These are phyloP conservation scores for Pythium phragmitis DNA, from an alignment of 352 stramenopile species.

Conservation along the genomic window DNA sequence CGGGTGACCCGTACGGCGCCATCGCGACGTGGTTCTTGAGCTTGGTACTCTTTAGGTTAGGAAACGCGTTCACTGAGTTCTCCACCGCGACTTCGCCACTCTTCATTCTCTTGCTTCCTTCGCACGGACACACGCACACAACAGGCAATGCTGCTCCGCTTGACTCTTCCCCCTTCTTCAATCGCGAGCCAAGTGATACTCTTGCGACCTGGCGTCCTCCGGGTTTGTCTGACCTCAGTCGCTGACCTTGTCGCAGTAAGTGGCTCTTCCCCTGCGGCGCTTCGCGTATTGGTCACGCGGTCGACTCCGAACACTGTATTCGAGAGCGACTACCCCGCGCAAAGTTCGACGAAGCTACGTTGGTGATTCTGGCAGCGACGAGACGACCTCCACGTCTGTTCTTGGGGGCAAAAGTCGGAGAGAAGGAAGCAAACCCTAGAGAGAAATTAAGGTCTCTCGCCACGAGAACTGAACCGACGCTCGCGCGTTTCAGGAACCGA, in stretches of 20 bases:
- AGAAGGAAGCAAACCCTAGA: background rate
- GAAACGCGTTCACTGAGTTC: slow-evolving; percentile 32
- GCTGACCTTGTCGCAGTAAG: slow-evolving; percentile 9
- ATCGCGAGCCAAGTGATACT: background rate
- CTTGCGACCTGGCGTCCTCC: slow-evolving; percentile 16
- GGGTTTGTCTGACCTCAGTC: slow-evolving; percentile 11
- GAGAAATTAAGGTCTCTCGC: slow-evolving; percentile 5
- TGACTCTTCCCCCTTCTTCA: slow-evolving; percentile 9
- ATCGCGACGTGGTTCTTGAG: slow-evolving; percentile 7
- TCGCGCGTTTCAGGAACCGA: background rate
- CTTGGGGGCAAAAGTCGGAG: background rate
- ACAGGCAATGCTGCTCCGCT: background rate
- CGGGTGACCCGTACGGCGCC: slow-evolving; percentile 4
- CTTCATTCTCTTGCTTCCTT: slow-evolving; percentile 29
- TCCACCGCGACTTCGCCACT: slow-evolving; percentile 43
- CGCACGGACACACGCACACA: background rate
- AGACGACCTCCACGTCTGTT: background rate
- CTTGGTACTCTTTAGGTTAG: slow-evolving; percentile 24
- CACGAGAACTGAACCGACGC: slow-evolving; percentile 8
- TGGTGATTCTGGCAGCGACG: background rate
- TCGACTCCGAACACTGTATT: background rate
- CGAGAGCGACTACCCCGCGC: background rate
- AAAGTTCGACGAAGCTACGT: background rate
- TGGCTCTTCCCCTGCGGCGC: slow-evolving; percentile 12
- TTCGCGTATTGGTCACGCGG: slow-evolving; percentile 2